These are phyloP conservation scores for Suillus ampliporus DNA, from an alignment of 768 basidiomycete genomes.

Conservation along the genomic window DNA sequence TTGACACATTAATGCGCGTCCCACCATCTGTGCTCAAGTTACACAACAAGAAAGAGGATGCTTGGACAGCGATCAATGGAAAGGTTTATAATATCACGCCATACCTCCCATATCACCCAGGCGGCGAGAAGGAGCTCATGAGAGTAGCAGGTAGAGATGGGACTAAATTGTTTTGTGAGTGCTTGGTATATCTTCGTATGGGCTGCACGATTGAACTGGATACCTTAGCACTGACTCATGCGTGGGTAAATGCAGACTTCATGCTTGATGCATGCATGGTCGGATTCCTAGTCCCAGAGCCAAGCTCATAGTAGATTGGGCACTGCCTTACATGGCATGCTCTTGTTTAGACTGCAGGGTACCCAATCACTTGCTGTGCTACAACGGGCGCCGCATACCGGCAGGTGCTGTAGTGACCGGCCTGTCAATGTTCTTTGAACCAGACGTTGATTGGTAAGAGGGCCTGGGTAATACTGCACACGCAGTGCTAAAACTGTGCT, in stretches of 20 bases:
- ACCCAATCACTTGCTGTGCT: background rate
- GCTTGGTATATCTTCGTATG: background rate
- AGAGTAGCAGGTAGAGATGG: constrained; percentile 95
- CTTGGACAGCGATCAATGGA: constrained; percentile 91
- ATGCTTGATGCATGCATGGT: constrained; percentile 95
- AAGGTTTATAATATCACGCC: constrained; percentile 97
- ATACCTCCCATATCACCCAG: constrained; percentile 91
- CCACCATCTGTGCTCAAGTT: constrained; percentile 76
- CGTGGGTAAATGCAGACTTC: constrained; percentile 96
- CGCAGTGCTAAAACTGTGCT: too few species aligned
- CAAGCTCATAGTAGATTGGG: constrained; percentile 41
- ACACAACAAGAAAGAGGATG: constrained; percentile 86
- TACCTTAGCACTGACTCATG: constrained; percentile 80
- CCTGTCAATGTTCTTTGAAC: too few species aligned
- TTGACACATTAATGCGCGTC: constrained; percentile 69
- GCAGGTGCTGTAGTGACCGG: too few species aligned
- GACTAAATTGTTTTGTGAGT: constrained; percentile 90
- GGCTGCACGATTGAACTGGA: background rate
- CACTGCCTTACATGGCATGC: constrained; percentile 6
- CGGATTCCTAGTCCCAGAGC: constrained; percentile 84
- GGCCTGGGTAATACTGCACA: too few species aligned
- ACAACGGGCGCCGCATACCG: background rate
- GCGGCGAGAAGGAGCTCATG: constrained; percentile 94
- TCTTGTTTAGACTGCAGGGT: constrained; percentile 8
- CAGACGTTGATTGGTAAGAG: too few species aligned